These are phyloP conservation scores for Xylaria sp. DNA, from an alignment of 2,329 filamentous ascomycete species.

Conservation along the genomic window DNA sequence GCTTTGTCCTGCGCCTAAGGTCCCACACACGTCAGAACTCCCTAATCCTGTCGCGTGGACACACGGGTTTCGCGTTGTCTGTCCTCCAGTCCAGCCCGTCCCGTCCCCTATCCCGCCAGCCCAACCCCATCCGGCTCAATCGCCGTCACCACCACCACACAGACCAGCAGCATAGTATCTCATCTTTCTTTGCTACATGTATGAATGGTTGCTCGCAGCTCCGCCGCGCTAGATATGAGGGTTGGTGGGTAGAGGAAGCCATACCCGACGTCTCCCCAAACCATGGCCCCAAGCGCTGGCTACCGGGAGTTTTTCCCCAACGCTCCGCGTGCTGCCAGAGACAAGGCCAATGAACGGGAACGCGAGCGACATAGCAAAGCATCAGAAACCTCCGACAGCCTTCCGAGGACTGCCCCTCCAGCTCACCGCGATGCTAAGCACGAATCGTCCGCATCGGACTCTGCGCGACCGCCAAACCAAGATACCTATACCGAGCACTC, in stretches of 20 bases:
- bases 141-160: constrained; percentile 24
- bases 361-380: constrained; percentile 58
- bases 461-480: constrained; percentile 51
- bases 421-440: constrained; percentile 45
- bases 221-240: constrained; percentile 58
- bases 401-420: constrained; percentile 37
- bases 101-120: constrained; percentile 18
- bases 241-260: constrained; percentile 58
- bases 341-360: constrained; percentile 65
- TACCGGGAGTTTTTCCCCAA: constrained; percentile 88
- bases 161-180: not conserved
- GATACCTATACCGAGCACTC: constrained; percentile 58
- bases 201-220: constrained; percentile 47
- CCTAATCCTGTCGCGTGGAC: constrained; percentile 44
- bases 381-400: constrained; percentile 37
- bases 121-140: constrained; percentile 28
- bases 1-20: constrained; percentile 32
- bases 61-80: constrained; percentile 42
- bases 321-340: constrained; percentile 69
- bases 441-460: constrained; percentile 45
- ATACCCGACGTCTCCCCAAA: constrained; percentile 61
- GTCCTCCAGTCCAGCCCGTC: constrained; percentile 26
- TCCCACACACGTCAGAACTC: constrained; percentile 44
- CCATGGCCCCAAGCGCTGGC: constrained; percentile 75
- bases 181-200: constrained; percentile 36